These are phyloP conservation scores for Anisodus tanguticus DNA, from an alignment of 257 asterid genomes.

Conservation along the genomic window DNA sequence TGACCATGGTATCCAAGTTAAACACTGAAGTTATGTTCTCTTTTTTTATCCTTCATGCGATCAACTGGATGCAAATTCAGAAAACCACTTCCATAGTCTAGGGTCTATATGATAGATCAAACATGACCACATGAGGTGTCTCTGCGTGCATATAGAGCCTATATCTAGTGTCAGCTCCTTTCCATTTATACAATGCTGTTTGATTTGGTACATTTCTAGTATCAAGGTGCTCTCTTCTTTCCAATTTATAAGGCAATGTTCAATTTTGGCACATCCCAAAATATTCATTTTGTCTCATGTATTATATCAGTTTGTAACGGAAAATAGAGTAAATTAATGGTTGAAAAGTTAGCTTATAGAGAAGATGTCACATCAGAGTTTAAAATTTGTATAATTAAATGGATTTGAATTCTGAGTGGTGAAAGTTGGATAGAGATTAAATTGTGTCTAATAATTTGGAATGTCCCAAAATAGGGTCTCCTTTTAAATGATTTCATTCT, in stretches of 20 bases:
- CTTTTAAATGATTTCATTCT: not conserved
- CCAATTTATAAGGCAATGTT: not conserved
- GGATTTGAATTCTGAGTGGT: not conserved
- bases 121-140: not conserved
- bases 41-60: not conserved
- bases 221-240: constrained; percentile 11
- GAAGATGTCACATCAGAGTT: not conserved
- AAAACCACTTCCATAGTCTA: not conserved
- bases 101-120: not conserved
- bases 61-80: not conserved
- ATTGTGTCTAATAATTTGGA: constrained; percentile 4
- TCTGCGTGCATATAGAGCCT: not conserved
- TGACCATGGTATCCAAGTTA: not conserved
- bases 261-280: not conserved
- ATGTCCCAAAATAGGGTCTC: not conserved
- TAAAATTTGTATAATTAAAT: not conserved
- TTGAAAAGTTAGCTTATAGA: not conserved
- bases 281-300: constrained; percentile 15
- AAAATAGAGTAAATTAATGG: not conserved
- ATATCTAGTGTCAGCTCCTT: not conserved
- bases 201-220: not conserved
- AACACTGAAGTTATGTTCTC: not conserved
- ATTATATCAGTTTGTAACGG: not conserved
- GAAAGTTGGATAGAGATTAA: not conserved
- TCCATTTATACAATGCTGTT: not conserved